Evolutionary conservation across 805 yeast genomes (phyloP).

Genomic region (Candida sakaeoensis): DNA sequence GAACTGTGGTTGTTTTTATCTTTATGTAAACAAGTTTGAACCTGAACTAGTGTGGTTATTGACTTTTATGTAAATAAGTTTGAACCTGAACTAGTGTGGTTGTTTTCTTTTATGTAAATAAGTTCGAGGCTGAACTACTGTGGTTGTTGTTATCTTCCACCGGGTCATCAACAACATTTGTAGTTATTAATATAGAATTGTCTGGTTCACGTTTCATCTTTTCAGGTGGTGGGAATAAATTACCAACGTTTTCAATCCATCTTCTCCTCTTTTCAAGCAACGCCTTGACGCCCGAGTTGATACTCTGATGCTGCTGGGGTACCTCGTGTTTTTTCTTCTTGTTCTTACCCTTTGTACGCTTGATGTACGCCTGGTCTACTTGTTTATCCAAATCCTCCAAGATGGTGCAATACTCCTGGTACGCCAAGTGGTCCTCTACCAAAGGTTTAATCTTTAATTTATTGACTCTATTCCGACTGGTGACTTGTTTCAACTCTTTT

Average conservation of each 20-base stretch:
- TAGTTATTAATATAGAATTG: conserved; percentile 51
- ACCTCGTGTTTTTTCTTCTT: conserved; percentile 45
- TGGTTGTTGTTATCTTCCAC: conserved; percentile 26
- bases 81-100: conserved; percentile 1
- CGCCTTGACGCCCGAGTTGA: conserved; percentile 73
- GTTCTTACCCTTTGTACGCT: conserved; percentile 73
- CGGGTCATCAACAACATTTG: conserved; percentile 24
- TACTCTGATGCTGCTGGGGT: conserved; percentile 62
- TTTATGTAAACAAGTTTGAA: conserved; percentile 8
- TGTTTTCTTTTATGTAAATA: conserved; percentile 3
- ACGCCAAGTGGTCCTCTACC: conserved; percentile 85
- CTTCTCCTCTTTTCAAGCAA: conserved; percentile 79
- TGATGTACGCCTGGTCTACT: conserved; percentile 88
- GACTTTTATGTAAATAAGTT: conserved; percentile 16
- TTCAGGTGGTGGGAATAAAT: conserved; percentile 64
- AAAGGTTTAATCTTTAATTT: conserved; percentile 65
- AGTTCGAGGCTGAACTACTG: no score
- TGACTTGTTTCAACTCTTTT: conserved; percentile 56
- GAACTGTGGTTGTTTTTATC: conserved; percentile 1
- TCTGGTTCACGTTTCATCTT: conserved; percentile 75
- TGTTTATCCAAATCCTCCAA: conserved; percentile 94
- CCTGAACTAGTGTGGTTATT: no score
- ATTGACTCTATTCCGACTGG: conserved; percentile 60
- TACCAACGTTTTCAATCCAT: conserved; percentile 90
- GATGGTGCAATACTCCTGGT: conserved; percentile 89